A percentile compares a stretch with the other conserved stretches of the same genome.
These are phyloP conservation scores for Lactifluus piperatus DNA, from an alignment of 768 basidiomycete genomes.

Conservation along the genomic window DNA sequence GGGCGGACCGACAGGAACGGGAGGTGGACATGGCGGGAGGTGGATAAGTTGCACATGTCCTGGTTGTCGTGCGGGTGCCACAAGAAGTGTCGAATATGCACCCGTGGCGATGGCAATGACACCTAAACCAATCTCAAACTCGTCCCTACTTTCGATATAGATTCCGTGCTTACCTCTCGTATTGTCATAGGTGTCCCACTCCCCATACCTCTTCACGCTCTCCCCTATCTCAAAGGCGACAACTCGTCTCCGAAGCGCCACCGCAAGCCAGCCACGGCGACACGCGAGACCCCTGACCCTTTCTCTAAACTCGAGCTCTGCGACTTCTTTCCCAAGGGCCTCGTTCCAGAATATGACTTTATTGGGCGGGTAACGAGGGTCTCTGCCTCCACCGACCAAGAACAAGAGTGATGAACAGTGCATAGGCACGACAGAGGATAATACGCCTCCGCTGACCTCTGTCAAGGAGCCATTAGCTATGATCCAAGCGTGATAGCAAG, in stretches of 20 bases:
- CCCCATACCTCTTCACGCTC: constrained; percentile 51
- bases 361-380: constrained; percentile 84
- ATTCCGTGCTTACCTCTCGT: constrained; percentile 50
- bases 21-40: constrained; percentile 68
- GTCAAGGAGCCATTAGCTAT: constrained; percentile 20
- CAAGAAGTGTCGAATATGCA: constrained; percentile 70
- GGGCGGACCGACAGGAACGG: constrained; percentile 48
- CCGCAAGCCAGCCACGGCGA: constrained; percentile 76
- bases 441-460: constrained; percentile 76
- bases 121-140: constrained; percentile 37
- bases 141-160: background rate
- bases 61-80: constrained; percentile 74
- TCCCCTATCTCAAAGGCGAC: constrained; percentile 67
- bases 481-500: background rate
- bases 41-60: constrained; percentile 87
- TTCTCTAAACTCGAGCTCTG: constrained; percentile 85
- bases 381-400: constrained; percentile 79
- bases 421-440: constrained; percentile 66
- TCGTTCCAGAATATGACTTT: constrained; percentile 92
- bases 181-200: constrained; percentile 88
- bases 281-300: constrained; percentile 72
- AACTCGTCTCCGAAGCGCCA: constrained; percentile 70
- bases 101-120: constrained; percentile 75
- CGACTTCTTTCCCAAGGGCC: constrained; percentile 62
- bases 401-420: constrained; percentile 79